Base-by-base conservation (phyloP, 2,329 filamentous ascomycete species). In the Colletotrichum sidae region DNA sequence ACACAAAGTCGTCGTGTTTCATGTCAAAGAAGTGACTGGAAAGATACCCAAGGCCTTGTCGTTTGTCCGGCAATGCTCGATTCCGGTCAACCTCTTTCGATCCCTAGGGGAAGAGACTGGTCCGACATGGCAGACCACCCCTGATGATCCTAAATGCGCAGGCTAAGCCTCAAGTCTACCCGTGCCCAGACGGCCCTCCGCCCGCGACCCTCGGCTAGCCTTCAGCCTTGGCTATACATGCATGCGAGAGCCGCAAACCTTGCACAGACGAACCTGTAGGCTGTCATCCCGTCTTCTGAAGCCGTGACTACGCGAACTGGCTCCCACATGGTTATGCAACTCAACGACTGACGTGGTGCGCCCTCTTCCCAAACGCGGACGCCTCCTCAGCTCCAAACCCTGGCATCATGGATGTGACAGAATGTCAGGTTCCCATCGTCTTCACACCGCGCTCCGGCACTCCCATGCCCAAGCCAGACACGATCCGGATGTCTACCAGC, bases 181-280 rank as follows among this genome's bases (percentile, higher is more conserved):
- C 13, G n/a, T 39, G 52, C 34, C 44, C n/a, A 12, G n/a, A 17
- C 38, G 8, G 33, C 12, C 38, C 41, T 17, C 42, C 33, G 17
- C 55, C 44, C 34, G 44, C 44, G 17, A 10, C 41, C 54, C 39
- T 50, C 39, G 37, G 8, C 13, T 17, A 15, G 53, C 13, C 11
- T 53, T 54, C 52, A 63, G 60, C 63, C 63, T 47, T 66, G 58
- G 60, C 59, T 34, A 52, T 37, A 64, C 39, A 50, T 47, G 47
- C 62, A 56, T 67, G 62, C 57, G 44, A 55, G 65, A 66, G 65
- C 62, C 65, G 56, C 65, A 66, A 65, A 55, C 33, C 53, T 49
- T 66, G 66, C 61, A 66, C 65, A 62, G 56, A 62, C 52, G 50
- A 8, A 13, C 34, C 47, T 56, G 52, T 39, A 25, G 54, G 44